phyloP scores from a whole-genome alignment of 2,329 filamentous ascomycete species.

The Fusarium bactridioides region DNA sequence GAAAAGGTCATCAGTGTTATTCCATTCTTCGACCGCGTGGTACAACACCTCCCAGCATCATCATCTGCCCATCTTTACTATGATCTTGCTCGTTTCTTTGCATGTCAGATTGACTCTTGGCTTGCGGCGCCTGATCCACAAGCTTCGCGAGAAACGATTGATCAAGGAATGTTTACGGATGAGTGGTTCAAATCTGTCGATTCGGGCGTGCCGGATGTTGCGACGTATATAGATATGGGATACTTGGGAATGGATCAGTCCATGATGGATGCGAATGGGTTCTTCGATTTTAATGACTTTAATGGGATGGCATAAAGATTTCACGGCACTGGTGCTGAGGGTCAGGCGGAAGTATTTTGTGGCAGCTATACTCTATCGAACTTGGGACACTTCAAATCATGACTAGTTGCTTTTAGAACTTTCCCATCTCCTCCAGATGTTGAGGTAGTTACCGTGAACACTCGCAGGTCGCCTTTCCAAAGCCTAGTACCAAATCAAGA shows the following conservation, averaged over 20 bases:
- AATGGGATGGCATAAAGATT: background rate
- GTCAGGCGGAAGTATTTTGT: no score
- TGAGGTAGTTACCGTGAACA: no score
- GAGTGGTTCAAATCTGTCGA: conserved; percentile 18
- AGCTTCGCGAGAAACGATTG: background rate
- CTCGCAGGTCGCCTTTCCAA: no score
- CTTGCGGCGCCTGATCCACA: background rate
- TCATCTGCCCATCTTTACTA: conserved; percentile 6
- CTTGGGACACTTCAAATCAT: fast-evolving
- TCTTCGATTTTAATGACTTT: background rate
- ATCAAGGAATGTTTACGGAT: conserved; percentile 11
- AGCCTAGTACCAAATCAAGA: no score
- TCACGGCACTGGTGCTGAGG: no score
- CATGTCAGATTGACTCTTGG: conserved; percentile 7
- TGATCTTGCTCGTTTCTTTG: conserved; percentile 20
- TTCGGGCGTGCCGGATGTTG: background rate
- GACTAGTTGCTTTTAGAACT: no score
- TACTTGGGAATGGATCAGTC: conserved; percentile 10
- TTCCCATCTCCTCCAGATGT: fast-evolving
- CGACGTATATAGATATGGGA: conserved; percentile 4
- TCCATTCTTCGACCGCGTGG: conserved; percentile 1
- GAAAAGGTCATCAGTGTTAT: conserved; percentile 3
- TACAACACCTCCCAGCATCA: background rate
- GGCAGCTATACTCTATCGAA: no score
- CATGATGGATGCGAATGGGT: background rate